Conservation (phyloP, 257 asterid genomes). For the Solanum medicagineum region DNA sequence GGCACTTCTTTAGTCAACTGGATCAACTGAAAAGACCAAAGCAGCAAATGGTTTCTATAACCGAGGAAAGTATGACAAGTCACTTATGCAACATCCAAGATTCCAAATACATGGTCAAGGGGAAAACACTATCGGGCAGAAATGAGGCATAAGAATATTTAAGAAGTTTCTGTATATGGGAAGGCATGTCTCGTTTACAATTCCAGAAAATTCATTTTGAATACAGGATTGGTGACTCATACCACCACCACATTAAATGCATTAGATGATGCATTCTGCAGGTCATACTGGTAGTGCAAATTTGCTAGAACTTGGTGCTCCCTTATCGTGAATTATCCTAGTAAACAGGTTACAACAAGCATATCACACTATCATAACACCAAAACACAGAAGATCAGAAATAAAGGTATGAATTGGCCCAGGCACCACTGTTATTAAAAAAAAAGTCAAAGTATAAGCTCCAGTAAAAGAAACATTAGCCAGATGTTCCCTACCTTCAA, state of each 20-base stretch:
- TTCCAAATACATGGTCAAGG: background rate
- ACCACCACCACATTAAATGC: background rate
- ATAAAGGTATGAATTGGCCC: background rate
- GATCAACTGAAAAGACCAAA: background rate
- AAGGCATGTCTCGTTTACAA: background rate
- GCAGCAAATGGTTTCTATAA: background rate
- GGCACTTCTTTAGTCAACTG: background rate
- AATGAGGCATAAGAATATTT: background rate
- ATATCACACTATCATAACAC: background rate
- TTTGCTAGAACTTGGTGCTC: background rate
- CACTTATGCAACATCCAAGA: background rate
- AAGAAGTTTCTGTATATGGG: background rate
- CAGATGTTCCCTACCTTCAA: slow-evolving; percentile 26
- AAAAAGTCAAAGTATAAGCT: background rate
- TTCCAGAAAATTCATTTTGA: background rate
- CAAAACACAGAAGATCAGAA: background rate
- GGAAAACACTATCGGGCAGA: background rate
- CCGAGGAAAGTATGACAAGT: background rate
- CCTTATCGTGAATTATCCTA: background rate
- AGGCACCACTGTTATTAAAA: background rate
- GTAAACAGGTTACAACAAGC: background rate
- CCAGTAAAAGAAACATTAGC: background rate
- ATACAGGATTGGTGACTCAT: background rate
- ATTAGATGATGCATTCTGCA: background rate
- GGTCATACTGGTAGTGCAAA: background rate